Evolutionary conservation across 2,329 filamentous ascomycete genomes (phyloP).

Genomic region (Xylaria sp.): DNA sequence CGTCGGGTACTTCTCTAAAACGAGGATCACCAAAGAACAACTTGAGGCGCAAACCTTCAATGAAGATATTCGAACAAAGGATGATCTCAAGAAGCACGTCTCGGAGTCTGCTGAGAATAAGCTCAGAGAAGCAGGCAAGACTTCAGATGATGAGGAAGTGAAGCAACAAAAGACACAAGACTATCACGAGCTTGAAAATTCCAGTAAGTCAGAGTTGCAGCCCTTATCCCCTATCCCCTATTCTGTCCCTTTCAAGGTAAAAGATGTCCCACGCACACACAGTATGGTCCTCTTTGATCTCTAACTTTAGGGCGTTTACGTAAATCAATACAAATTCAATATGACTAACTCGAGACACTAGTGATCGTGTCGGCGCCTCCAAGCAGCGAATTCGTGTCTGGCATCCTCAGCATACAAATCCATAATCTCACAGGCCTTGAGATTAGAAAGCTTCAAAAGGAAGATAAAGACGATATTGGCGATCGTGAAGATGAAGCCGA

Average conservation of each 20-base stretch:
- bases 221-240: no score
- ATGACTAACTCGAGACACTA: slow-evolving; percentile 15
- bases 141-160: slow-evolving; percentile 70
- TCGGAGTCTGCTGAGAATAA: slow-evolving; percentile 67
- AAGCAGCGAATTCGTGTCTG: slow-evolving; percentile 69
- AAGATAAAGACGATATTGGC: slow-evolving; percentile 60
- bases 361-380: slow-evolving; percentile 76
- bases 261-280: background rate
- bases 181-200: slow-evolving; percentile 68
- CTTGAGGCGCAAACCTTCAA: slow-evolving; percentile 71
- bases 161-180: slow-evolving; percentile 76
- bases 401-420: slow-evolving; percentile 76
- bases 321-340: background rate
- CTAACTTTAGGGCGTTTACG: background rate
- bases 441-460: slow-evolving; percentile 68
- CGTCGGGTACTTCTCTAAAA: slow-evolving; percentile 77
- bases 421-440: slow-evolving; percentile 79
- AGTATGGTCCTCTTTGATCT: background rate
- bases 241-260: background rate
- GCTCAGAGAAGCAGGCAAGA: slow-evolving; percentile 70
- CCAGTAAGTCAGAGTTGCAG: slow-evolving; percentile 49
- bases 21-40: slow-evolving; percentile 70
- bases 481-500: slow-evolving; percentile 68
- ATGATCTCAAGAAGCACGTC: slow-evolving; percentile 70
- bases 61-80: slow-evolving; percentile 65